phyloP scores from a whole-genome alignment of 2,329 filamentous ascomycete genomes.

The Pestalotiopsis fici region DNA sequence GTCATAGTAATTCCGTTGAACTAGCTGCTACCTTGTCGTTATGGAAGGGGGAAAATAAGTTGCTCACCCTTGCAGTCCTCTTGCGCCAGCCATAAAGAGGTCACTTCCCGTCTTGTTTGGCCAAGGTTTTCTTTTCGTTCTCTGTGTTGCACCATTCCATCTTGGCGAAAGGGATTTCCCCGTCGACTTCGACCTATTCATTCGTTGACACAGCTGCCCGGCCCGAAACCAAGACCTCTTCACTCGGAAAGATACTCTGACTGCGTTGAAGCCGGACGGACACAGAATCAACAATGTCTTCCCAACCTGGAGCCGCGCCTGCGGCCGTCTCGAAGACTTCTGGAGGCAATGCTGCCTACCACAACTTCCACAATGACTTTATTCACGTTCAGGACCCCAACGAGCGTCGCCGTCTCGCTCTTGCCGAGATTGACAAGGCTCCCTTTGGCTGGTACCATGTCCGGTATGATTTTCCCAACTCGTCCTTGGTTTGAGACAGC shows the following conservation, averaged over 20 bases:
- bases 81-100: not conserved
- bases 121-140: not conserved
- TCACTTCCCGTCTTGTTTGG: not conserved
- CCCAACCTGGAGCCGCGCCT: conserved; percentile 1
- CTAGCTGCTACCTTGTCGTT: conserved; percentile 8
- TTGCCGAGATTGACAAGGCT: conserved; percentile 80
- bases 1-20: conserved; percentile 13
- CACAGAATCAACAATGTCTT: conserved; percentile 8
- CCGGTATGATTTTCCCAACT: conserved; percentile 27
- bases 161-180: not conserved
- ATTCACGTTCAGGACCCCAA: conserved; percentile 67
- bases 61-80: not conserved
- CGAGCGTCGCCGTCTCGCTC: conserved; percentile 75
- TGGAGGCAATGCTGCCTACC: conserved; percentile 61
- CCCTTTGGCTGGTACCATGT: conserved; percentile 86
- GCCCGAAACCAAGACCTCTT: not conserved
- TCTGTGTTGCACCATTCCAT: conserved; percentile 4
- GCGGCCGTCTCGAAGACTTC: conserved; percentile 45
- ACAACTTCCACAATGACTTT: conserved; percentile 79
- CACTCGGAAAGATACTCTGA: not conserved
- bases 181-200: not conserved
- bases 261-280: not conserved
- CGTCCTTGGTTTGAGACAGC: not conserved
- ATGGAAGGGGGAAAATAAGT: not conserved
- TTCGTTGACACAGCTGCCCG: not conserved